Conservation (phyloP, 2,329 filamentous ascomycete species). For the Davidsoniella australis region DNA sequence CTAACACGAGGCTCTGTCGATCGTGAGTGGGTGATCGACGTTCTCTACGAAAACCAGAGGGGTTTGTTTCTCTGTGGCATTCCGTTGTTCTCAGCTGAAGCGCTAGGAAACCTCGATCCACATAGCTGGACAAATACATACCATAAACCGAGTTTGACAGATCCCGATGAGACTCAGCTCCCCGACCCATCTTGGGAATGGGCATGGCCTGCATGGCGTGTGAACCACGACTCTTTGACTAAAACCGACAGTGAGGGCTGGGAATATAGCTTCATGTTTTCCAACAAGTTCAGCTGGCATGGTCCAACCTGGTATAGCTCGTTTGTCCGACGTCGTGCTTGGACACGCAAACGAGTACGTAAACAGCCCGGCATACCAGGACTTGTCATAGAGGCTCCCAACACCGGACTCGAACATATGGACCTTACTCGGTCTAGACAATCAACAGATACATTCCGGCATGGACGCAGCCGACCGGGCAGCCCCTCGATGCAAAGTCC, state of each 20-base stretch:
- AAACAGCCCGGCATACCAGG: slow-evolving; percentile 25
- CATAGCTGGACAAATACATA: slow-evolving; percentile 66
- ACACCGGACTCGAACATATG: neutral
- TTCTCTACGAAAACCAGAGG: slow-evolving; percentile 90
- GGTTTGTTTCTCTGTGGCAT: slow-evolving; percentile 80
- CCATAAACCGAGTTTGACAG: slow-evolving; percentile 41
- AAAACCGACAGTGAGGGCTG: slow-evolving; percentile 67
- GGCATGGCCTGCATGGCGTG: slow-evolving; percentile 50
- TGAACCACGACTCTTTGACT: slow-evolving; percentile 57
- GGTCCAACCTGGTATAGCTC: slow-evolving; percentile 84
- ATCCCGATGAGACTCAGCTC: slow-evolving; percentile 73
- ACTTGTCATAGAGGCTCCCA: slow-evolving; percentile 1
- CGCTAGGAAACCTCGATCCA: slow-evolving; percentile 73
- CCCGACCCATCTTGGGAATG: slow-evolving; percentile 94
- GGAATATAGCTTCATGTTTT: slow-evolving; percentile 89
- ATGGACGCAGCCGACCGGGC: neutral
- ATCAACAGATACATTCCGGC: neutral
- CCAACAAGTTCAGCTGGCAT: slow-evolving; percentile 65
- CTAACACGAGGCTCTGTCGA: slow-evolving; percentile 11
- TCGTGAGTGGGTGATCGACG: slow-evolving; percentile 51
- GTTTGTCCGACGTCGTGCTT: slow-evolving; percentile 77
- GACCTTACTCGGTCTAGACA: neutral
- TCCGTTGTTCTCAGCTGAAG: slow-evolving; percentile 73
- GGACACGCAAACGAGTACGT: slow-evolving; percentile 67
- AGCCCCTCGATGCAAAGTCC: neutral